Conservation (phyloP, 306 rosid genomes). For the Mimosa pudica region DNA sequence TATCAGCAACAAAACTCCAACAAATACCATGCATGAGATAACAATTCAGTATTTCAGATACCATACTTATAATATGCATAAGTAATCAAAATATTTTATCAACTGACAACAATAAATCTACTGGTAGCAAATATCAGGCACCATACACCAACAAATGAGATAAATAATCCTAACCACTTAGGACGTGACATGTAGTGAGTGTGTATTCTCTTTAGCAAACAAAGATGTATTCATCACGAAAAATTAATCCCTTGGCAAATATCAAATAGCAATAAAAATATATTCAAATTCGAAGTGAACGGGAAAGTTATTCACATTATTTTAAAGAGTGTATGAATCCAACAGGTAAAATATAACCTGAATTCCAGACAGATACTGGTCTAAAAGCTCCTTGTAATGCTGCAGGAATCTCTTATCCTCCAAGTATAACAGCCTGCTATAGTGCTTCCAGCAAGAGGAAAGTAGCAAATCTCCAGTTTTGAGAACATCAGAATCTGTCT, state of each 20-base stretch:
- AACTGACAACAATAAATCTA: slow-evolving; percentile 20
- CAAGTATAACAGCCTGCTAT: slow-evolving; percentile 67
- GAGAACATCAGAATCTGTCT: slow-evolving; percentile 62
- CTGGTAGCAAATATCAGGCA: slow-evolving; percentile 2
- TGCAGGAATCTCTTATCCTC: slow-evolving; percentile 69
- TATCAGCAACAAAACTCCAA: slow-evolving; percentile 43
- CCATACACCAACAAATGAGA: not conserved
- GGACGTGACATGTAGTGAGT: slow-evolving; percentile 9
- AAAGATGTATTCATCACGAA: slow-evolving; percentile 1
- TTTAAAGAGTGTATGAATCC: slow-evolving; percentile 21
- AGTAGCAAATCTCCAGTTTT: slow-evolving; percentile 73
- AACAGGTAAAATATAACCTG: slow-evolving; percentile 55
- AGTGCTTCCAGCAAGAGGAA: slow-evolving; percentile 98
- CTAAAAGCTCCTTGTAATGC: slow-evolving; percentile 68
- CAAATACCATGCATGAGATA: slow-evolving; percentile 17
- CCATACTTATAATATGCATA: not conserved
- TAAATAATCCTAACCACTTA: slow-evolving; percentile 11
- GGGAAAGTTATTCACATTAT: slow-evolving; percentile 11
- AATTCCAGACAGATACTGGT: slow-evolving; percentile 88
- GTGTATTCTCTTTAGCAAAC: slow-evolving; percentile 26
- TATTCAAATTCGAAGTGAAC: slow-evolving; percentile 29
- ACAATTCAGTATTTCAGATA: slow-evolving; percentile 25
- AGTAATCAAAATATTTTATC: slow-evolving; percentile 3
- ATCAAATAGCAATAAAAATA: slow-evolving; percentile 13
- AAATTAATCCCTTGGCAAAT: slow-evolving; percentile 11